Conservation (phyloP, 1,284 basidiomycete species). For the Naganishia cerealis region DNA sequence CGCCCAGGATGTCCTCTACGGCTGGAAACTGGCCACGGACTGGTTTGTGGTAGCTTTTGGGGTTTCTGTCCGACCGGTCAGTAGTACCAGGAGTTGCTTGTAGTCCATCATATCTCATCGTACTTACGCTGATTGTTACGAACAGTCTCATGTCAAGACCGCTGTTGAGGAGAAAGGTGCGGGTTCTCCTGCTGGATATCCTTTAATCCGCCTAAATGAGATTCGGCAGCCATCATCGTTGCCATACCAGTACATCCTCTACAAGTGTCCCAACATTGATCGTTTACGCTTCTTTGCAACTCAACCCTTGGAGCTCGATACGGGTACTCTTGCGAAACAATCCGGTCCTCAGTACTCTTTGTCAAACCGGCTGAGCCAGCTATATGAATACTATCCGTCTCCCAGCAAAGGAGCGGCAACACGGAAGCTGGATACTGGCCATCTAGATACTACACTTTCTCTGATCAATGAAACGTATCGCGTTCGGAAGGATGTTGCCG, state of each 20-base stretch:
- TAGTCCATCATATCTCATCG: too few species aligned
- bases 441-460: constrained; percentile 1
- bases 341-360: not conserved
- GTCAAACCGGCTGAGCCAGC: not conserved
- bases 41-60: constrained; percentile 8
- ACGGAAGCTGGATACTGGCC: not conserved
- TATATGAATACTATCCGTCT: constrained; percentile 1
- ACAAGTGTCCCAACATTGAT: constrained; percentile 31
- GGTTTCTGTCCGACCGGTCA: not conserved
- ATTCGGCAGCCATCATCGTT: not conserved
- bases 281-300: constrained; percentile 35
- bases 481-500: constrained; percentile 14
- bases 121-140: not conserved
- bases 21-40: constrained; percentile 19
- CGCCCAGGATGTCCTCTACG: not conserved
- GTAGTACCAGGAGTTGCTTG: too few species aligned
- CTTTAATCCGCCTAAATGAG: not conserved
- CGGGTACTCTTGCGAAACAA: not conserved
- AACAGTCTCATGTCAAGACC: not conserved
- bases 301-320: constrained; percentile 24
- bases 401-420: not conserved
- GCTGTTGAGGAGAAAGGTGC: not conserved
- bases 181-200: not conserved
- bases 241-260: constrained; percentile 27
- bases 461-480: constrained; percentile 15